Evolutionary conservation across 345 rosid genomes (phyloP).

Genomic region (Bretschneidera sinensis): DNA sequence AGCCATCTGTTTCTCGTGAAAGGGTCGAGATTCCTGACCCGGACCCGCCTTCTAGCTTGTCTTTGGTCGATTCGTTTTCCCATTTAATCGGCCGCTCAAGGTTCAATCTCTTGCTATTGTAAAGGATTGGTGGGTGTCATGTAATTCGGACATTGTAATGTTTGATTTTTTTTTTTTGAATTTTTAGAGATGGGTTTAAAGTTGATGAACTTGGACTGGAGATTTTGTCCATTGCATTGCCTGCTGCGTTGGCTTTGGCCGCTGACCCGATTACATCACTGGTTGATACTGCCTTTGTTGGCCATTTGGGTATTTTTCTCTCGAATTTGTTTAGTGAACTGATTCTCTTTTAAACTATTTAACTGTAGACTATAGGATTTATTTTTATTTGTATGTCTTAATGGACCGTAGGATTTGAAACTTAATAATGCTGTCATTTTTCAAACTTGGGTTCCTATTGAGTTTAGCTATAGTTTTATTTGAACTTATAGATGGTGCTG

Average conservation of each 20-base stretch:
- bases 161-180: neutral
- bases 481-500: too few relatives aligned
- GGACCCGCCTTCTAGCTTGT: constrained; percentile 7
- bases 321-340: neutral
- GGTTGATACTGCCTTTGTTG: constrained; percentile 83
- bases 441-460: too few relatives aligned
- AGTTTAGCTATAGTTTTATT: too few relatives aligned
- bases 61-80: constrained; percentile 12
- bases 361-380: too few relatives aligned
- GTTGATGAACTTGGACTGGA: constrained; percentile 59
- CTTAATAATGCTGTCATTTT: too few relatives aligned
- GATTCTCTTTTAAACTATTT: too few relatives aligned
- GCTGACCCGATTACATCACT: constrained; percentile 86
- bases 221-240: constrained; percentile 78
- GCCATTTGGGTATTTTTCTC: constrained; percentile 58
- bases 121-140: neutral
- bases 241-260: constrained; percentile 89
- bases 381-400: neutral
- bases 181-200: constrained; percentile 37
- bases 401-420: neutral
- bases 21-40: constrained; percentile 16
- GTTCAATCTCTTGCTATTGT: constrained; percentile 14
- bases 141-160: neutral
- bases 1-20: constrained; percentile 10
- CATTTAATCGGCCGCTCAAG: constrained; percentile 21